Conservation (phyloP, 1,139 yeast species). For the Scheffersomyces lignicola region DNA sequence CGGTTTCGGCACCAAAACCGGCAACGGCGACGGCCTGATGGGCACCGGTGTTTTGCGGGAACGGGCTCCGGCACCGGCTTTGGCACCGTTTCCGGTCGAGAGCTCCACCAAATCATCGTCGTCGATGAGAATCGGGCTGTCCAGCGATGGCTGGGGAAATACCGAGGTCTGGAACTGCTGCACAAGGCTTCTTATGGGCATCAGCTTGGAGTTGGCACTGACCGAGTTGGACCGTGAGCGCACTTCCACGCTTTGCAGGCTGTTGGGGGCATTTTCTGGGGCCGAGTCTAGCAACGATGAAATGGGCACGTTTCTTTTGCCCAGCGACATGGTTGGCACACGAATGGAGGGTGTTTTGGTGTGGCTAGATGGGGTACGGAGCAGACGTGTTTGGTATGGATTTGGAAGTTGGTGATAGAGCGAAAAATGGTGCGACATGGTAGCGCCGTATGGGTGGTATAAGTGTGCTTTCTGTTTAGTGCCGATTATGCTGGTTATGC, state of each 20-base stretch:
- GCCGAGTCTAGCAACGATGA: constrained; percentile 22
- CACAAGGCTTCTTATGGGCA: constrained; percentile 18
- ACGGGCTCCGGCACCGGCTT: constrained; percentile 4
- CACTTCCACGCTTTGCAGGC: not conserved
- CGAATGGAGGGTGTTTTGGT: too few species aligned
- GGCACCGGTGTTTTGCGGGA: constrained; percentile 6
- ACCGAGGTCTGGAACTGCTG: constrained; percentile 25
- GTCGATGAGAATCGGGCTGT: constrained; percentile 13
- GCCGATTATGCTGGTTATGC: too few species aligned
- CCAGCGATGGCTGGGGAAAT: constrained; percentile 11
- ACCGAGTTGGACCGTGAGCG: not conserved
- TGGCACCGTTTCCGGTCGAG: constrained; percentile 4
- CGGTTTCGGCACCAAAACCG: constrained; percentile 16
- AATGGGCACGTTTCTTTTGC: constrained; percentile 22
- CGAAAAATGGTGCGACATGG: too few species aligned
- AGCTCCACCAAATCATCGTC: constrained; percentile 17
- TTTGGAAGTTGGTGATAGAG: too few species aligned
- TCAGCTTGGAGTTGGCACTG: not conserved
- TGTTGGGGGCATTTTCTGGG: constrained; percentile 6
- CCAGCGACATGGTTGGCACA: constrained; percentile 10
- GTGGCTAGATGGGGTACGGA: too few species aligned
- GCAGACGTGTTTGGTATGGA: too few species aligned
- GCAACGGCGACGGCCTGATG: constrained; percentile 10
- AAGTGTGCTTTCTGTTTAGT: too few species aligned
- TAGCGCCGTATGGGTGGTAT: too few species aligned